Conservation (phyloP, 768 basidiomycete genomes). For the Fistulinella prunicolor region DNA sequence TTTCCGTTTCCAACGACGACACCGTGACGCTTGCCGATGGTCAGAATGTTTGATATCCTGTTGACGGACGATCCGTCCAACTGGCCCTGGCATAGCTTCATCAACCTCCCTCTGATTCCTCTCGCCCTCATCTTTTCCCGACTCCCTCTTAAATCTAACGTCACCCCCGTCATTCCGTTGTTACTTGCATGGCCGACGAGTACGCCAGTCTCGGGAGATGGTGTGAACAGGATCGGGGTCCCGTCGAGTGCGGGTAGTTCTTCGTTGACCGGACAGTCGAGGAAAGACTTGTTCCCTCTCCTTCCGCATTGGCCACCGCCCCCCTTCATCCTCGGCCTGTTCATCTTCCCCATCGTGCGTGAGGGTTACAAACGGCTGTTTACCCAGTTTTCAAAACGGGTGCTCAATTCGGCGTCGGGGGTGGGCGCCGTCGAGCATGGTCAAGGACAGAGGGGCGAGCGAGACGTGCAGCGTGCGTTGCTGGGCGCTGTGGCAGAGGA, state of each 20-base stretch:
- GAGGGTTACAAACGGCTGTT: slow-evolving; percentile 43
- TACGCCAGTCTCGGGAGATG: slow-evolving; percentile 16
- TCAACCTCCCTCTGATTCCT: slow-evolving; percentile 73
- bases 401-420: slow-evolving; percentile 38
- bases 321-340: slow-evolving; percentile 51
- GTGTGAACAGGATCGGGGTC: neutral
- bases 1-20: neutral
- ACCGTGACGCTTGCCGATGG: neutral
- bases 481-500: slow-evolving; percentile 26
- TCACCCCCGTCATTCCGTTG: slow-evolving; percentile 24
- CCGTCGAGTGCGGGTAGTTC: neutral
- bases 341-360: slow-evolving; percentile 49
- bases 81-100: slow-evolving; percentile 75
- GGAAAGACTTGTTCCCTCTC: slow-evolving; percentile 24
- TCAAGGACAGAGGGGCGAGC: slow-evolving; percentile 15
- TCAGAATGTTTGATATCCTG: slow-evolving; percentile 60
- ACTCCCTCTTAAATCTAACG: slow-evolving; percentile 36
- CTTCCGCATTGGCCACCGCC: slow-evolving; percentile 56
- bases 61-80: slow-evolving; percentile 65
- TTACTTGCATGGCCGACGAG: slow-evolving; percentile 32
- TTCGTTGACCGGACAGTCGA: neutral
- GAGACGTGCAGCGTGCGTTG: slow-evolving; percentile 21
- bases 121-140: slow-evolving; percentile 64
- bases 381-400: slow-evolving; percentile 39
- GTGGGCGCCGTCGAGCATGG: slow-evolving; percentile 7